Conservation (phyloP, 352 stramenopile genomes). For the Phytophthora capsici region DNA sequence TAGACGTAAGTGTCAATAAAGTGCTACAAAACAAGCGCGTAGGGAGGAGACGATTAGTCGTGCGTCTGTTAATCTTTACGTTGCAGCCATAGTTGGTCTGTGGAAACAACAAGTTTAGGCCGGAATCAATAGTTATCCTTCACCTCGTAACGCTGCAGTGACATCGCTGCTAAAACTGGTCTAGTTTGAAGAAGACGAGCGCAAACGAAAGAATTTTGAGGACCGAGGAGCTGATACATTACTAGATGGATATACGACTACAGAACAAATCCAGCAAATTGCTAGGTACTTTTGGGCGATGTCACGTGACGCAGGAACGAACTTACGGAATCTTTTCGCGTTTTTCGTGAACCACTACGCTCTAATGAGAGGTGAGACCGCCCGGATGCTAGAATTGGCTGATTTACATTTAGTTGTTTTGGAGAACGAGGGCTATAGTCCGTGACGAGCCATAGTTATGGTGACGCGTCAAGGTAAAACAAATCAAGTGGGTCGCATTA, state of each 20-base stretch:
- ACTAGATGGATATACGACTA: constrained; percentile 7
- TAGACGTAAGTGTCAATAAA: too few species aligned
- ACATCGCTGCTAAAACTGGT: constrained; percentile 5
- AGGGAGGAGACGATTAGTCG: constrained; percentile 1
- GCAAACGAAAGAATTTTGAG: too few species aligned
- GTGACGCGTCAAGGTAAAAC: constrained; percentile 6
- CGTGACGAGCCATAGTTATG: not conserved
- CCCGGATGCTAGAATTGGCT: not conserved
- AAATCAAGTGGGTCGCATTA: not conserved
- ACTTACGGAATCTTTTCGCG: not conserved
- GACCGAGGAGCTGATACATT: not conserved
- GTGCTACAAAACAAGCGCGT: not conserved
- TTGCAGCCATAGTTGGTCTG: constrained; percentile 3
- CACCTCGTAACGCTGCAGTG: not conserved
- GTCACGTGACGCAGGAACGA: not conserved
- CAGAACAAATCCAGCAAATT: constrained; percentile 1
- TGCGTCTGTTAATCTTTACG: constrained; percentile 2
- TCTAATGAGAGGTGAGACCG: not conserved
- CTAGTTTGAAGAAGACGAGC: constrained; percentile 8
- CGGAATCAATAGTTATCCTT: not conserved
- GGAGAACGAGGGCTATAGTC: constrained; percentile 4
- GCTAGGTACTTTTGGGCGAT: not conserved
- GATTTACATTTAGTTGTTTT: not conserved
- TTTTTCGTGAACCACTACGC: not conserved
- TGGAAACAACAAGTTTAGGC: not conserved